Evolutionary conservation across 768 basidiomycete species (phyloP), one percentile per base, ranked within the genome.

Genomic region (Phylloporus rhodoxanthus): DNA sequence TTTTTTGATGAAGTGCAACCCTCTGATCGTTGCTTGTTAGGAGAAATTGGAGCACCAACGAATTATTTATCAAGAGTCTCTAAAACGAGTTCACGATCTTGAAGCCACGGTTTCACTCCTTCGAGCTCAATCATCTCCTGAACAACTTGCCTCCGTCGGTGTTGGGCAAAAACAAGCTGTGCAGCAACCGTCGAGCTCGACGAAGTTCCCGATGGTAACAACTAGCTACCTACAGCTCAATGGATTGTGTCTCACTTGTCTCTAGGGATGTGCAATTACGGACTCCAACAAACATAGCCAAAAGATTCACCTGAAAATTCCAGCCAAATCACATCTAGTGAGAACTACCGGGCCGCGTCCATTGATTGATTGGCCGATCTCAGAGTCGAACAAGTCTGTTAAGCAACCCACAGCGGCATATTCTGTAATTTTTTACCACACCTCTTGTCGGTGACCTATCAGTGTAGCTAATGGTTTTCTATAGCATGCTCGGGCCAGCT

Each of bases 251-350:
- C 62, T 59, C 25, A 62, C 34, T 19, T 23, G 2, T 19, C 3
- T 33, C 26, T 33, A 63, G 60, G 47, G 49, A 4, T 47, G 25
- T 9, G 7, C 51, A 43, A 51, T 54, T 23, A 11, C 47, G 6
- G 47, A 36, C 14, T 8, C 10, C 17, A 9, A 30, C 40, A 63
- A 50, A 32, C 57, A 57, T n/a, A 58, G 23, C 33, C 62, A 63
- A 4, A 33, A 46, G 54, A 59, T 64, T 37, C 19, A 59, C 8
- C 37, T 59, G 28, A 62, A 54, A 51, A 63, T 64, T 0, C 61
- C 61, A 29, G 28, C 28, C 28, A 29, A 29, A 29, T 2, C 28
- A 29, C 54, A 33, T 42, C 59, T 48, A 19, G 61, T 64, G 20
- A 53, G 57, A 44, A 23, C 36, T 38, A 28, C 17, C 34, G 20